These are phyloP conservation scores for Eucalyptus pauciflora DNA, from an alignment of 345 rosid genomes.

Conservation along the genomic window DNA sequence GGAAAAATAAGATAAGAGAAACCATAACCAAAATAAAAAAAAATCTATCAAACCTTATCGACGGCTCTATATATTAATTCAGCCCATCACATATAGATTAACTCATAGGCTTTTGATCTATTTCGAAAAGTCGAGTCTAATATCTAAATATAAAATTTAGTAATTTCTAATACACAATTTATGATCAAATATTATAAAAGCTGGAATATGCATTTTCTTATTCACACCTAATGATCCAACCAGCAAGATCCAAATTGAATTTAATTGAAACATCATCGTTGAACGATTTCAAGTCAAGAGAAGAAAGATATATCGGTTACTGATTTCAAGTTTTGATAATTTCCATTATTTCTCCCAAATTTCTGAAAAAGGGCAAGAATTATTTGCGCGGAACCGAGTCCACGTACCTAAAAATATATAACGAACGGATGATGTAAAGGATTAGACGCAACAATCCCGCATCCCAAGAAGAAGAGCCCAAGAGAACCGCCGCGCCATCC, in stretches of 20 bases:
- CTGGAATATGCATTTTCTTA: accelerated
- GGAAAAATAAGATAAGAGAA: too few relatives aligned
- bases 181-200: too few relatives aligned
- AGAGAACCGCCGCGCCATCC: not conserved
- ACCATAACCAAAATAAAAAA: too few relatives aligned
- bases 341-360: not conserved
- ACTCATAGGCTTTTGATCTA: too few relatives aligned
- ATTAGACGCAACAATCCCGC: not conserved
- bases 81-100: not conserved
- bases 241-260: too few relatives aligned
- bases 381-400: not conserved
- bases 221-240: too few relatives aligned
- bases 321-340: not conserved
- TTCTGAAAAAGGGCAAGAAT: not conserved
- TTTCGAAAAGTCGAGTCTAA: accelerated
- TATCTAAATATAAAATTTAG: accelerated
- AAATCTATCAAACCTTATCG: not conserved
- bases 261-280: too few relatives aligned
- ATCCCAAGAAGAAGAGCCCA: not conserved
- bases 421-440: not conserved
- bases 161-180: too few relatives aligned
- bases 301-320: not conserved
- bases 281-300: not conserved
- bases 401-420: not conserved
- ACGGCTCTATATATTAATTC: accelerated